phyloP scores from a whole-genome alignment of 1,139 yeast species.

The Pichia kudriavzevii region DNA sequence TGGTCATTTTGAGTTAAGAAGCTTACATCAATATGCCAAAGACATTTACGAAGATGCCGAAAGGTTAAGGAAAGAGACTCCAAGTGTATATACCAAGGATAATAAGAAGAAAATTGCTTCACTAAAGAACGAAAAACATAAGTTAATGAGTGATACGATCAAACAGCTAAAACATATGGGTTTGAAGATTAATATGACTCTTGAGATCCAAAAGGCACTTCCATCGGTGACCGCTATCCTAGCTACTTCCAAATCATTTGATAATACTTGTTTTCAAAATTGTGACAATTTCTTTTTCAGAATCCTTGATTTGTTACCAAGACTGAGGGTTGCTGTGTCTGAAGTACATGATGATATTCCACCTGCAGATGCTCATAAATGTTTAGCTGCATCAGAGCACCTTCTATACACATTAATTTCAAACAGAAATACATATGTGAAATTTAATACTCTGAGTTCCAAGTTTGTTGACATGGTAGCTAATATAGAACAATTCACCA shows the following conservation, averaged over 20 bases:
- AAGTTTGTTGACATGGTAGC: constrained; percentile 2
- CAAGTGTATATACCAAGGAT: constrained; percentile 59
- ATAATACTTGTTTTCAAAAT: constrained; percentile 34
- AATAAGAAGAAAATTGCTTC: constrained; percentile 67
- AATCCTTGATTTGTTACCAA: constrained; percentile 71
- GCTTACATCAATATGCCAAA: constrained; percentile 45
- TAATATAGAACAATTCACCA: constrained; percentile 11
- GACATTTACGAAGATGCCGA: constrained; percentile 54
- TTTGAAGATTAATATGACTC: constrained; percentile 54
- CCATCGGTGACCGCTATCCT: constrained; percentile 56
- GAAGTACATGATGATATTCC: constrained; percentile 70
- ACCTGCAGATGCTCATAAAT: constrained; percentile 63
- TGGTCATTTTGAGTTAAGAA: constrained; percentile 29
- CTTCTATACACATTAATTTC: constrained; percentile 48
- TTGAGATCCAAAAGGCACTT: constrained; percentile 58
- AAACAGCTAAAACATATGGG: constrained; percentile 73
- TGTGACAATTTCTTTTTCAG: constrained; percentile 60
- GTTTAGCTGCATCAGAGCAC: constrained; percentile 74
- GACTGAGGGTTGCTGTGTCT: constrained; percentile 59
- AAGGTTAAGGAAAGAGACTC: constrained; percentile 67
- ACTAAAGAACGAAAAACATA: constrained; percentile 72
- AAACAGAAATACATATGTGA: constrained; percentile 40
- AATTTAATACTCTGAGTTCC: constrained; percentile 9
- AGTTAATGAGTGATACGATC: constrained; percentile 67
- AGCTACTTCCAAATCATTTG: constrained; percentile 45